phyloP scores from a whole-genome alignment of 108 stramenopile genomes.

The Nitzschia putrida region DNA sequence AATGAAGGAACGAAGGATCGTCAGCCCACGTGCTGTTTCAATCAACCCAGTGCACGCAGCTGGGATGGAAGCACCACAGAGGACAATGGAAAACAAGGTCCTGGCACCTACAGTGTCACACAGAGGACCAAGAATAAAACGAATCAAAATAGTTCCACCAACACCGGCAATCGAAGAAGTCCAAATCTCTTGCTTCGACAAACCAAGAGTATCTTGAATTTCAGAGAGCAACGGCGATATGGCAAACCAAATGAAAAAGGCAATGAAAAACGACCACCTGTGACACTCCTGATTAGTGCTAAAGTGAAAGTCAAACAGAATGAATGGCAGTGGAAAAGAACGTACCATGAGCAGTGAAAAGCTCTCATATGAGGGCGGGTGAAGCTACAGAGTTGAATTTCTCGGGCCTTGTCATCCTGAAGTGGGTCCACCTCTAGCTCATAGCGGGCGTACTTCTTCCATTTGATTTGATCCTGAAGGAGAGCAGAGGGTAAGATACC shows the following conservation, averaged over 20 bases:
- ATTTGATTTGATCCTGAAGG: neutral
- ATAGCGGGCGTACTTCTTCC: constrained; percentile 64
- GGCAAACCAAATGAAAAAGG: constrained; percentile 87
- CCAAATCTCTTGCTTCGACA: constrained; percentile 67
- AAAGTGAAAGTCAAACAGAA: constrained; percentile 34
- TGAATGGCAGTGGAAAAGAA: constrained; percentile 31
- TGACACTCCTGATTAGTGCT: constrained; percentile 26
- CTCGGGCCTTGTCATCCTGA: constrained; percentile 71
- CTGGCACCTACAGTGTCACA: constrained; percentile 79
- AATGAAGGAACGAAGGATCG: constrained; percentile 57
- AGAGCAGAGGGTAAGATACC: too few species aligned
- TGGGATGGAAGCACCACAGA: constrained; percentile 73
- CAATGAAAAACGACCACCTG: constrained; percentile 71
- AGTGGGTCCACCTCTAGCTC: constrained; percentile 67
- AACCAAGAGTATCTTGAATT: constrained; percentile 51
- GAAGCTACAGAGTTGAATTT: constrained; percentile 57
- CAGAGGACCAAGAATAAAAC: constrained; percentile 73
- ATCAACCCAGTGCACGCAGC: constrained; percentile 59
- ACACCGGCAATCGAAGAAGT: constrained; percentile 71
- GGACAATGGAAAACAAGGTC: constrained; percentile 53
- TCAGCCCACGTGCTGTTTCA: constrained; percentile 56
- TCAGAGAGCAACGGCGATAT: constrained; percentile 67
- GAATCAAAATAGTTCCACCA: constrained; percentile 64
- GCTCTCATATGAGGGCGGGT: constrained; percentile 79
- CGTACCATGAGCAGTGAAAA: constrained; percentile 72